Conservation (phyloP, 1,284 basidiomycete species). For the Phellopilus nigrolimitatus region DNA sequence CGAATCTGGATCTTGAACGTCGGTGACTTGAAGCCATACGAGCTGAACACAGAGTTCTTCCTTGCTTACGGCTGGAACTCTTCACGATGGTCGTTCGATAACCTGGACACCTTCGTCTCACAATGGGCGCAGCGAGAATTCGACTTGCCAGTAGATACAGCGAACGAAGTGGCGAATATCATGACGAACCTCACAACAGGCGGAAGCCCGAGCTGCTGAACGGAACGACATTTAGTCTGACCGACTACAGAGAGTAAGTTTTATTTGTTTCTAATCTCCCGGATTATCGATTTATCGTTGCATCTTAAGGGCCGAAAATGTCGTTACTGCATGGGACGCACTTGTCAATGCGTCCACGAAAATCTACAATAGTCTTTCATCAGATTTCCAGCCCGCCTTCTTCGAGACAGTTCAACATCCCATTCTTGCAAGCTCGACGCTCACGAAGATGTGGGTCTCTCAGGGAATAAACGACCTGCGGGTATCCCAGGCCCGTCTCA, state of each 20-base stretch:
- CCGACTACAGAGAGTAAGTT: slow-evolving; percentile 63
- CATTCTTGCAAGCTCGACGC: too few species aligned
- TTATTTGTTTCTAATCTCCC: slow-evolving; percentile 7
- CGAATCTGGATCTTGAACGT: slow-evolving; percentile 60
- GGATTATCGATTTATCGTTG: neutral
- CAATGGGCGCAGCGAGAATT: slow-evolving; percentile 66
- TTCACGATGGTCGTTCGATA: slow-evolving; percentile 45
- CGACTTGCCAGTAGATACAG: slow-evolving; percentile 37
- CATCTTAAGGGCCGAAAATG: slow-evolving; percentile 47
- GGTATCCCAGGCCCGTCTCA: too few species aligned
- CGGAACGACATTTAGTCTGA: slow-evolving; percentile 55
- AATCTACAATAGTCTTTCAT: too few species aligned
- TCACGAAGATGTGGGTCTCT: too few species aligned
- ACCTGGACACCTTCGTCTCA: slow-evolving; percentile 49
- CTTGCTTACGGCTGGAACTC: slow-evolving; percentile 59
- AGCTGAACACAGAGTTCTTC: slow-evolving; percentile 68
- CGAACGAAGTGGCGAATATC: slow-evolving; percentile 44
- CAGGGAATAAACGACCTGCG: too few species aligned
- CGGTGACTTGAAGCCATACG: slow-evolving; percentile 71
- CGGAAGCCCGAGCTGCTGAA: slow-evolving; percentile 65
- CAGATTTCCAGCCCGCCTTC: too few species aligned
- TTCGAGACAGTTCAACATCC: too few species aligned
- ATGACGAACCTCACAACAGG: slow-evolving; percentile 60
- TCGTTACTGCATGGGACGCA: too few species aligned
- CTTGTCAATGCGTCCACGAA: too few species aligned